phyloP scores from a whole-genome alignment of 352 stramenopile species.

The Pythium oligandrum region DNA sequence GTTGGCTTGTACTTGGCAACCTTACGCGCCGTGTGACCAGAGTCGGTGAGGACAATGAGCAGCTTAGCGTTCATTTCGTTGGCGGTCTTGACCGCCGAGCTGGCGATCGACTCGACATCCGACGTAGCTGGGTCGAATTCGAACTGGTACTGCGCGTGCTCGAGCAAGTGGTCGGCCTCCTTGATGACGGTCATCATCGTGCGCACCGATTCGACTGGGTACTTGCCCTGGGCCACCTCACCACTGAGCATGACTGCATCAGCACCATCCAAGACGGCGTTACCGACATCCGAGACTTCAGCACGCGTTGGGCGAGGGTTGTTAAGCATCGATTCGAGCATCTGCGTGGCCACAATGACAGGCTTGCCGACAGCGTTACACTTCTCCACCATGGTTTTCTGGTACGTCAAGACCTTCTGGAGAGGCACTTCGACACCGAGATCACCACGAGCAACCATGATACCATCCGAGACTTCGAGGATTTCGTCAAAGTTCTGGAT shows the following conservation, averaged over 20 bases:
- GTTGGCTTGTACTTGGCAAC: constrained; percentile 90
- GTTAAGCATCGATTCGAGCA: constrained; percentile 88
- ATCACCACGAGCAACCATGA: constrained; percentile 94
- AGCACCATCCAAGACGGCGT: constrained; percentile 81
- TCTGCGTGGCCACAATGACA: constrained; percentile 86
- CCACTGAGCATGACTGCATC: constrained; percentile 88
- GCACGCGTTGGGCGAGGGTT: constrained; percentile 84
- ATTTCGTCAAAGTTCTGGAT: constrained; percentile 95
- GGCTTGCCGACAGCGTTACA: constrained; percentile 86
- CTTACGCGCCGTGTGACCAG: constrained; percentile 75
- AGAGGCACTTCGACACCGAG: constrained; percentile 87
- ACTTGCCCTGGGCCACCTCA: constrained; percentile 83
- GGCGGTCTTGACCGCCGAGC: constrained; percentile 80
- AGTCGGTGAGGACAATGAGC: constrained; percentile 82
- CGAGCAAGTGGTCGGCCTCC: constrained; percentile 74
- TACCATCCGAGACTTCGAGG: constrained; percentile 91
- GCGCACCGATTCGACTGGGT: constrained; percentile 81
- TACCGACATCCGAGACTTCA: constrained; percentile 86
- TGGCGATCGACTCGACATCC: constrained; percentile 82
- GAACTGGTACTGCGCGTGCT: constrained; percentile 50
- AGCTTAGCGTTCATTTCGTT: constrained; percentile 82
- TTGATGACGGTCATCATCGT: constrained; percentile 94
- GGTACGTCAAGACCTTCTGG: constrained; percentile 86
- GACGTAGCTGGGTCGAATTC: constrained; percentile 57
- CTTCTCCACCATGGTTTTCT: constrained; percentile 85